These are phyloP conservation scores for Entomortierella parvispora DNA, from an alignment of 192 early-diverging fungal species.

Conservation along the genomic window DNA sequence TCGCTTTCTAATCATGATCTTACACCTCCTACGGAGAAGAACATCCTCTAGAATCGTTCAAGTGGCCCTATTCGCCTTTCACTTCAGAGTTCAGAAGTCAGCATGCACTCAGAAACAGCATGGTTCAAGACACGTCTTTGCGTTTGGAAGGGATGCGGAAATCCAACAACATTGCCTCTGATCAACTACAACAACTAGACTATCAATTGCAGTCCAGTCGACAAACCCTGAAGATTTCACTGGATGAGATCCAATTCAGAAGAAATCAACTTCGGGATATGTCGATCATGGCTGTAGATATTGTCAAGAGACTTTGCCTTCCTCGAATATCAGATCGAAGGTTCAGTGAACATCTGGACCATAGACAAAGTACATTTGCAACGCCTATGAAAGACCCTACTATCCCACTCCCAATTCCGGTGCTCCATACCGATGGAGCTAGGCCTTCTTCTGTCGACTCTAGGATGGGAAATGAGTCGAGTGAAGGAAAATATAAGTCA, in stretches of 20 bases:
- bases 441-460: too few species aligned
- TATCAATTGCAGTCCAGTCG: constrained; percentile 38
- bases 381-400: constrained; percentile 9
- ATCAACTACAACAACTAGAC: constrained; percentile 34
- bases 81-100: constrained; percentile 37
- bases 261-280: constrained; percentile 48
- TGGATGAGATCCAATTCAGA: constrained; percentile 48
- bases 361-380: constrained; percentile 3
- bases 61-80: constrained; percentile 50
- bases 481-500: too few species aligned
- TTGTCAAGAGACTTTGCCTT: constrained; percentile 36
- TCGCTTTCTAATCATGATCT: background rate
- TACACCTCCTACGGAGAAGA: constrained; percentile 1
- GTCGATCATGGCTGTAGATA: constrained; percentile 42
- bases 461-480: too few species aligned
- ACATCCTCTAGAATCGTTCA: constrained; percentile 38
- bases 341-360: background rate
- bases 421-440: too few species aligned
- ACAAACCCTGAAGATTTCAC: constrained; percentile 33
- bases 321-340: constrained; percentile 5
- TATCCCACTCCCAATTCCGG: too few species aligned
- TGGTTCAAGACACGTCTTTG: constrained; percentile 9
- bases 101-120: constrained; percentile 17
- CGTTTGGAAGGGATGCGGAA: constrained; percentile 20
- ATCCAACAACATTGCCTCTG: constrained; percentile 12